phyloP scores from a whole-genome alignment of 163 green algal genomes.

The Scenedesmus sp. region DNA sequence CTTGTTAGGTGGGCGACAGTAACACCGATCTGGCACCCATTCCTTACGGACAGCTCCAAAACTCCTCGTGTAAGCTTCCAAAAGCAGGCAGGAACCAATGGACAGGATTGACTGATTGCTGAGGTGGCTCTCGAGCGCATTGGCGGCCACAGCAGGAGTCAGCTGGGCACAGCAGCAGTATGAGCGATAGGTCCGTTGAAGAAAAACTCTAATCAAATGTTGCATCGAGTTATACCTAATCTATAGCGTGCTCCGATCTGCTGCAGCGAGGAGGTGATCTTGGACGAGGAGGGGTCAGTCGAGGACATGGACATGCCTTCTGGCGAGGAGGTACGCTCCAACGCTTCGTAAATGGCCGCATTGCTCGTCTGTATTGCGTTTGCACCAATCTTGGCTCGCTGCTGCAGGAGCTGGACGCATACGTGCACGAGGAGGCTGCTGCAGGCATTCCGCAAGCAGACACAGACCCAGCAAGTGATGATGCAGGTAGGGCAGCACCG shows the following conservation, averaged over 20 bases:
- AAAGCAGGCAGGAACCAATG: background rate
- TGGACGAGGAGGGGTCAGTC: conserved; percentile 5
- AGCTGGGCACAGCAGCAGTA: conserved; percentile 1
- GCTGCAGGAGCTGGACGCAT: conserved; percentile 39
- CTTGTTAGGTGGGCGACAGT: background rate
- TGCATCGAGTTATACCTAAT: background rate
- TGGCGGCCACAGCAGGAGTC: conserved; percentile 14
- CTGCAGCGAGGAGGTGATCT: conserved; percentile 26
- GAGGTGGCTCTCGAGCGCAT: background rate
- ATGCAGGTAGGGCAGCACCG: background rate
- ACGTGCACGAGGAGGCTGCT: conserved; percentile 38
- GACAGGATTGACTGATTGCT: background rate
- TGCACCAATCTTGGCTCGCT: background rate
- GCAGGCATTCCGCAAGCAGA: conserved; percentile 28
- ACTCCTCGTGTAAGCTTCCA: background rate
- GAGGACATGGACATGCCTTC: conserved; percentile 22
- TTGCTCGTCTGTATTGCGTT: background rate
- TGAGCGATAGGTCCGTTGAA: conserved; percentile 1
- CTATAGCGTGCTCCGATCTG: background rate
- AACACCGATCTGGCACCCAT: background rate
- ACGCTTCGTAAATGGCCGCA: background rate
- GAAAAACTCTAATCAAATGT: background rate
- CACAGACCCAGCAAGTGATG: conserved; percentile 11
- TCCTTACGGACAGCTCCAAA: background rate
- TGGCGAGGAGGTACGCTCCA: background rate